phyloP scores from a whole-genome alignment of 345 rosid genomes.

The Corymbia maculata region DNA sequence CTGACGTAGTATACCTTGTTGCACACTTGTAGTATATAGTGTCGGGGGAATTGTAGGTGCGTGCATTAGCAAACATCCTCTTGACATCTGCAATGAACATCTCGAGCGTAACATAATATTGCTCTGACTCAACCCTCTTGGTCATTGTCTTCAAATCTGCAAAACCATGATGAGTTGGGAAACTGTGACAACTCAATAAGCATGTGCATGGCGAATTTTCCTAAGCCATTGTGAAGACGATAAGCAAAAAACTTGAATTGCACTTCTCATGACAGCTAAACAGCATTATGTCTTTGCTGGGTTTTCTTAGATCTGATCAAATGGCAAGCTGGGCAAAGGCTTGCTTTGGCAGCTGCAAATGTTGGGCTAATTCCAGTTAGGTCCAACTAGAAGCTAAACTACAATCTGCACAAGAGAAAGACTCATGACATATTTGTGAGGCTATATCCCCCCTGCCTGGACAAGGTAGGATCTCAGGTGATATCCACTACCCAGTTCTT shows the following conservation, averaged over 20 bases:
- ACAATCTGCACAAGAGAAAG: background rate
- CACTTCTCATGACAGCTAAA: background rate
- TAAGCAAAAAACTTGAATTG: background rate
- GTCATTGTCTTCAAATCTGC: slow-evolving; percentile 90
- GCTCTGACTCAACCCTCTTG: slow-evolving; percentile 92
- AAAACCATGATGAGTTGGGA: background rate
- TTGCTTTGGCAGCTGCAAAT: background rate
- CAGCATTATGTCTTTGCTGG: background rate
- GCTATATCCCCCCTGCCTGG: background rate
- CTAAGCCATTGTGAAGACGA: background rate
- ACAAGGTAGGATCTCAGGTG: background rate
- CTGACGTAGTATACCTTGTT: slow-evolving; percentile 33
- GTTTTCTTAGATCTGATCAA: background rate
- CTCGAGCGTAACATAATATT: slow-evolving; percentile 85
- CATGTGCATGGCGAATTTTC: background rate
- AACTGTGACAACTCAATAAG: background rate
- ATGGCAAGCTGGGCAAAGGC: background rate
- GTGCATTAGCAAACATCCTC: slow-evolving; percentile 89
- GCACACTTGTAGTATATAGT: slow-evolving; percentile 91
- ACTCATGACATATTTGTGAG: background rate
- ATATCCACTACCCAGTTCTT: background rate
- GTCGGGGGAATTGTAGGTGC: slow-evolving; percentile 84
- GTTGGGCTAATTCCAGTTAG: background rate
- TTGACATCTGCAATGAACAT: slow-evolving; percentile 94
- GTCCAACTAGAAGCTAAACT: background rate